Percentiles rank a stretch among this genome's conserved stretches.
phyloP scores from a whole-genome alignment of 2,329 filamentous ascomycete species.

The Laburnicola sp. region DNA sequence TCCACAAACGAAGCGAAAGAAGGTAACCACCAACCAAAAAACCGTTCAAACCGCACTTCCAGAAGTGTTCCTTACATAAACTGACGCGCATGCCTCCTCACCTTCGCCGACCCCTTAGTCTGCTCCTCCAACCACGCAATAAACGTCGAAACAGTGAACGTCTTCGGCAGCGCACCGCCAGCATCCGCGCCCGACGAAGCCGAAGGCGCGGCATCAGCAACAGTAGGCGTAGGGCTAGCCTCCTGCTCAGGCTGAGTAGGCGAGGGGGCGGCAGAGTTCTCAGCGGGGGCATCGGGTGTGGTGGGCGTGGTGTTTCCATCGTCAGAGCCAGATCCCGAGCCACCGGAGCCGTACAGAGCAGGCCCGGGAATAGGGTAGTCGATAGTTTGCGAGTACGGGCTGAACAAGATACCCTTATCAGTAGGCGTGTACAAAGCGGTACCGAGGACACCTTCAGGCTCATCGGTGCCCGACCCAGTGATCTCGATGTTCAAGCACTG shows the following conservation, averaged over 20 bases:
- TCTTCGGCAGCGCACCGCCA: constrained; percentile 25
- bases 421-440: constrained; percentile 52
- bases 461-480: constrained; percentile 51
- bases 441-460: constrained; percentile 53
- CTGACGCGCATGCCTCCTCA: constrained; percentile 33
- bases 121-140: constrained; percentile 39
- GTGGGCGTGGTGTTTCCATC: constrained; percentile 21
- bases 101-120: constrained; percentile 18
- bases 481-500: constrained; percentile 58
- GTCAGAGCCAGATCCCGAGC: constrained; percentile 17
- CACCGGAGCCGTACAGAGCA: constrained; percentile 33
- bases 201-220: constrained; percentile 2
- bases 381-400: constrained; percentile 42
- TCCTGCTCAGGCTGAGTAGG: constrained; percentile 2
- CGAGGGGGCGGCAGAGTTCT: constrained; percentile 12
- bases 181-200: constrained; percentile 15
- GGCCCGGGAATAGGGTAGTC: constrained; percentile 52
- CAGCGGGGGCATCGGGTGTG: constrained; percentile 16
- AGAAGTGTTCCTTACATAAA: constrained; percentile 16
- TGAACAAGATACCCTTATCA: constrained; percentile 50
- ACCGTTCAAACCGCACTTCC: too few relatives aligned
- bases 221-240: constrained; percentile 5
- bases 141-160: constrained; percentile 41
- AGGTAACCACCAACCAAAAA: too few relatives aligned
- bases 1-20: too few relatives aligned